Conservation (phyloP, 2,329 filamentous ascomycete genomes). For the Colletotrichum gigasporum region DNA sequence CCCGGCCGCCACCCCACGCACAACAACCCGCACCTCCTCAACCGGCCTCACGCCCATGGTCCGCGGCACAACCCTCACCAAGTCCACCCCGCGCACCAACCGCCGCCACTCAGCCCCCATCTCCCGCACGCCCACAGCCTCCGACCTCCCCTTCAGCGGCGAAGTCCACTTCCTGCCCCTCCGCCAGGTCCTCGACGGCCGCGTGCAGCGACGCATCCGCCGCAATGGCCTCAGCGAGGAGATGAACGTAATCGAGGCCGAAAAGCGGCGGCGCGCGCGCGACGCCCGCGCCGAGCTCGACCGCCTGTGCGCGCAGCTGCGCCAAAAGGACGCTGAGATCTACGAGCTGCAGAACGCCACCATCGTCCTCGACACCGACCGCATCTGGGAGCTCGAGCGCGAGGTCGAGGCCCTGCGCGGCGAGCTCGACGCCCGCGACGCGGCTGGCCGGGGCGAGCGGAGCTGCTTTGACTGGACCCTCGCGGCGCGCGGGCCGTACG, state of each 20-base stretch:
- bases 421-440: slow-evolving; percentile 42
- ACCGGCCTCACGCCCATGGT: slow-evolving; percentile 70
- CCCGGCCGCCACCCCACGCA: slow-evolving; percentile 39
- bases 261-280: slow-evolving; percentile 52
- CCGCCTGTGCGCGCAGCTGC: slow-evolving; percentile 58
- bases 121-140: slow-evolving; percentile 33
- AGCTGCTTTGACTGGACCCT: slow-evolving; percentile 60
- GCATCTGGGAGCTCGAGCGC: slow-evolving; percentile 52
- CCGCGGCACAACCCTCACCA: slow-evolving; percentile 56
- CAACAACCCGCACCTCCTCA: slow-evolving; percentile 20
- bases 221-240: slow-evolving; percentile 67
- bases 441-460: slow-evolving; percentile 33
- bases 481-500: slow-evolving; percentile 57
- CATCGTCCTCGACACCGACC: slow-evolving; percentile 56
- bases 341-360: slow-evolving; percentile 61
- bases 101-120: slow-evolving; percentile 57
- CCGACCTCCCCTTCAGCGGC: slow-evolving; percentile 39
- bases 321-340: slow-evolving; percentile 61
- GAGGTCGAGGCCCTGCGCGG: slow-evolving; percentile 48
- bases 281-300: slow-evolving; percentile 57
- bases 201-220: slow-evolving; percentile 65
- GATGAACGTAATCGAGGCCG: slow-evolving; percentile 61
- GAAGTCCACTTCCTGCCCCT: slow-evolving; percentile 58
- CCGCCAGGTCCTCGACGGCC: slow-evolving; percentile 64
- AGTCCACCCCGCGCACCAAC: slow-evolving; percentile 42